Base-by-base conservation (phyloP, 2,329 filamentous ascomycete species). In the Blastomyces silverae region DNA sequence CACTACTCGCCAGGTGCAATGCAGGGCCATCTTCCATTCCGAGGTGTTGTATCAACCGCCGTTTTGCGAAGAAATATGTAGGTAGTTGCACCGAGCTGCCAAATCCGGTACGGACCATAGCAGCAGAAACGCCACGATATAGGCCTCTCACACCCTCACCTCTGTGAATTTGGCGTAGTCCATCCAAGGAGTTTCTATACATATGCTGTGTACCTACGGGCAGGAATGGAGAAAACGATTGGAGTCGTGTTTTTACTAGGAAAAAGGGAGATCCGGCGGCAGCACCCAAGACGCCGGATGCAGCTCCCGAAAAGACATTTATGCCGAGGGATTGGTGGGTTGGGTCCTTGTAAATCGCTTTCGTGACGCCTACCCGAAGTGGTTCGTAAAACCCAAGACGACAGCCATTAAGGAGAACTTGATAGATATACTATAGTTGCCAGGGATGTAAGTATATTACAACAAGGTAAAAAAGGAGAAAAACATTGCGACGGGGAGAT, bases 381-480 rank as follows among this genome's bases (percentile, higher is more conserved):
- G 94, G 94, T 76, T 99, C 94, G 82, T 99, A 99, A 83, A 99
- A 97, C 67, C 94, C 92, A 64, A 99, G 82, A 64, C 94, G 91
- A 79, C 92, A 99, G 73, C 94, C 94, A 77, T 99, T 99, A 72
- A 99, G 87, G 62, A 96, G 86, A 73, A 97, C 86, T 80, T 99
- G 94, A 80, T 99, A 99, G 74, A 96, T 83, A 78, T 97, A 99
- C 84, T 87, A 67, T 8, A 39, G 15, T 52, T n/a, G 5, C n/a
- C 48, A 31, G 15, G 4, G 11, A 28, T n/a, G 25, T 62, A 11
- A 62, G 22, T 31, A 61, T 50, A 8, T 31, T 50, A 31, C 50
- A 3, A 50, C 17, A 15, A 39, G 20, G 44, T 2, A 34, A 44
- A 15, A 11, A 34, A 4, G 20, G 8, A 42, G 3, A 3, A 31